phyloP scores from a whole-genome alignment of 306 rosid species.

The Betula pendula region DNA sequence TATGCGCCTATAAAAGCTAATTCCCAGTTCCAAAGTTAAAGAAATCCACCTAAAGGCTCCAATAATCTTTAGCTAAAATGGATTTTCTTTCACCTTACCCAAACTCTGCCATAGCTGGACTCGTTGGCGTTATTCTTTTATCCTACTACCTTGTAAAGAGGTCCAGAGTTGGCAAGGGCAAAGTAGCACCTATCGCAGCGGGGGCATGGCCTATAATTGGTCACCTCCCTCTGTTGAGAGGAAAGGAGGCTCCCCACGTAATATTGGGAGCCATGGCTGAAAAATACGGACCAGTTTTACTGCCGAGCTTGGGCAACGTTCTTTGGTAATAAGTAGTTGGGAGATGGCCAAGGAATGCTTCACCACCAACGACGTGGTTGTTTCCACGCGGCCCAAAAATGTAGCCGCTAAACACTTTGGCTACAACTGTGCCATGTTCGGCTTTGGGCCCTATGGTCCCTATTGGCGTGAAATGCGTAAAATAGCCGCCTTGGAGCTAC shows the following conservation, averaged over 20 bases:
- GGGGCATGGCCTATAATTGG: slow-evolving; percentile 36
- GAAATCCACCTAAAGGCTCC: too few relatives aligned
- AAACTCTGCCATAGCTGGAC: background rate
- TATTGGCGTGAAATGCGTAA: too few relatives aligned
- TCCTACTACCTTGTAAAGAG: background rate
- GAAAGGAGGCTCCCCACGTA: too few relatives aligned
- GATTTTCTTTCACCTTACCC: background rate
- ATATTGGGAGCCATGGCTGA: background rate
- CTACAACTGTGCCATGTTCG: slow-evolving; percentile 47
- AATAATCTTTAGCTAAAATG: background rate
- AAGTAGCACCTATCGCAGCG: slow-evolving; percentile 1
- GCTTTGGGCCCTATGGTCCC: slow-evolving; percentile 36
- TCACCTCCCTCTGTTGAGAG: slow-evolving; percentile 28
- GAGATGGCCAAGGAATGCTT: too few relatives aligned
- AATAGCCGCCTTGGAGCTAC: too few relatives aligned
- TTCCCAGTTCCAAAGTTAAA: too few relatives aligned
- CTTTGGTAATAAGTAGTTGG: slow-evolving; percentile 44
- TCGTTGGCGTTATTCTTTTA: background rate
- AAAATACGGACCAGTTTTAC: slow-evolving; percentile 8
- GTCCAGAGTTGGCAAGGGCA: background rate
- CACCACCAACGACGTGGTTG: too few relatives aligned
- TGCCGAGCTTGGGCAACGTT: slow-evolving; percentile 39
- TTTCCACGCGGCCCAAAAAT: slow-evolving; percentile 50
- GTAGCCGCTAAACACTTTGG: slow-evolving; percentile 31
- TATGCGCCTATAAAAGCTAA: too few relatives aligned